Base-by-base conservation (phyloP, 2,329 filamentous ascomycete genomes). In the Paecilomyces fulvus region DNA sequence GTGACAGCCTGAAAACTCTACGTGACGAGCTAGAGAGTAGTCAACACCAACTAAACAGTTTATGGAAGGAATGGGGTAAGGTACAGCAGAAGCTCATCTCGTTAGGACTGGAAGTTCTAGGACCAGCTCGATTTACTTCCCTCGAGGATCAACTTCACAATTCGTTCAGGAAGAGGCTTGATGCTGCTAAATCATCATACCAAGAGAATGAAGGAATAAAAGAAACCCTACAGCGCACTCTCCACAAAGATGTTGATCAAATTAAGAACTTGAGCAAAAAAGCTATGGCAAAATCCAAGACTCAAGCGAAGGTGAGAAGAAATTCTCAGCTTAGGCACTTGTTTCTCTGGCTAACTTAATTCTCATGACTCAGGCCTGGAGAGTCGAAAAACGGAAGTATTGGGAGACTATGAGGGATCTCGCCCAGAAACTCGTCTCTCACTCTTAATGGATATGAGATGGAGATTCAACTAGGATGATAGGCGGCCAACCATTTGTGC, bases 11-110 rank as follows among this genome's bases (percentile, higher is more conserved):
- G 21, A 30, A 49, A 2, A 21, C 48, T 12, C 31, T 59, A 9
- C 43, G 31, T 3, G 43, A 51, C 31, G 11, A 25, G 12, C 46
- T 30, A 20, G 17, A 49, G 11, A 12, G 25, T 9, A 20, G 23
- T n/a, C 17, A 51, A 30, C 58, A 58, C 14, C 37, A 57, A 14
- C 43, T 66, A 33, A 49, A 60, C 3, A 25, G 49, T 3, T 51
- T 59, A 25, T 63, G 60, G 55, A 58, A 59, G 21, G 64, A 65
- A 51, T 67, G 62, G 64, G 51, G 30, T 30, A 55, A 57, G 25
- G 56, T 61, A 25, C 62, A 66, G 37, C 57, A 56, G 23, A 57
- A 64, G 23, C 55, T 68, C 46, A 17, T 55, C 30, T 58, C 56
- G 30, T 49, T 66, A 23, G 60, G 58, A 3, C 51, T 58, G 14